Conservation (phyloP, 441 rosid species). For the Populus trichocarpa region DNA sequence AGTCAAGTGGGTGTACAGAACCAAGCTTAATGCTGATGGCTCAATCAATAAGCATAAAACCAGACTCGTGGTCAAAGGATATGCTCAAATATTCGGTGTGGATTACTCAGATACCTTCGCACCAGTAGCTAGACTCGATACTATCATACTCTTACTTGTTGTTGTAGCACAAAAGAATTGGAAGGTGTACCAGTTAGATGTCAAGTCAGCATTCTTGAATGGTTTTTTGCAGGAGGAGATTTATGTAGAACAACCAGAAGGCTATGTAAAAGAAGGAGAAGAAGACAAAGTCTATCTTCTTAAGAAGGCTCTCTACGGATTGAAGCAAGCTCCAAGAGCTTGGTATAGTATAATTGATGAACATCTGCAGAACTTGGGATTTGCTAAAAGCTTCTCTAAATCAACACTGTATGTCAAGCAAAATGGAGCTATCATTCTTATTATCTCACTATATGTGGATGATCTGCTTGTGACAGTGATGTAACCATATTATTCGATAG, state of each 20-base stretch:
- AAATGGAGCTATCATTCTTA: background rate
- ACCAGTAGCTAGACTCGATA: background rate
- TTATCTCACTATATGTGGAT: background rate
- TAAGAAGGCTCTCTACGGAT: background rate
- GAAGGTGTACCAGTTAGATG: background rate
- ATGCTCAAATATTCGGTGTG: background rate
- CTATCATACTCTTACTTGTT: background rate
- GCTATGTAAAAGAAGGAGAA: background rate
- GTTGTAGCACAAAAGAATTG: background rate
- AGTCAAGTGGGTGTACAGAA: background rate
- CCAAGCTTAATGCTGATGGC: background rate
- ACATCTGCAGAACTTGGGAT: too few relatives aligned
- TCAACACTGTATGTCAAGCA: background rate
- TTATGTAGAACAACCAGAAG: background rate
- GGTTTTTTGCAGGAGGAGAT: background rate
- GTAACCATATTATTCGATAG: too few relatives aligned
- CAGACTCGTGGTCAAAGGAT: background rate
- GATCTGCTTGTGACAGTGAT: background rate
- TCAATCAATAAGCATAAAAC: background rate
- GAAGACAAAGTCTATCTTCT: background rate
- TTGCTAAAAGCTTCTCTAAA: too few relatives aligned
- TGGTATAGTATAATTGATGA: too few relatives aligned
- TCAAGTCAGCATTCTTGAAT: constrained; percentile 14
- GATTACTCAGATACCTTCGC: background rate
- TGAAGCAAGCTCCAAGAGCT: too few relatives aligned